Base-by-base conservation (phyloP, 352 stramenopile genomes). In the Phytopythium delawarense region DNA sequence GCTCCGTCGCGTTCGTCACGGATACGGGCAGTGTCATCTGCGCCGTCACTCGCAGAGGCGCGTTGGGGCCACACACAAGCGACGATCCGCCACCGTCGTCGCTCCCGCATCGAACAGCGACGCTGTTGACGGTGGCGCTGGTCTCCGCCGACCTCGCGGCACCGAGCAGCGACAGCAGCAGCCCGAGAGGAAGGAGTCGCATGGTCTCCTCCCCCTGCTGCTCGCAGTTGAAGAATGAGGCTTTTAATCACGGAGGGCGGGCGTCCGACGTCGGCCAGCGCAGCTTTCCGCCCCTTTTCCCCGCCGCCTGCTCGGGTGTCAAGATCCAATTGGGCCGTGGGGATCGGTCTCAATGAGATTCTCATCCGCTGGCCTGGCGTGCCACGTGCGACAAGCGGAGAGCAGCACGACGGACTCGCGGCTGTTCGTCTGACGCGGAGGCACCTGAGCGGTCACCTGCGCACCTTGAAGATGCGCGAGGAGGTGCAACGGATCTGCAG, bases 1-100 rank as follows among this genome's bases (percentile, higher is more conserved):
- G 25, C 15, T 9, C 30, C 15, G 37, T 42, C 7, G 18, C 39
- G 20, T 61, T 51, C 40, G 55, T 6, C 15, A 52, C 55, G 7
- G 55, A 35, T 40, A 61, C 55, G 55, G 55, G 40, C 21, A 61
- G 55, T 20, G 55, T 52, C 55, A 61, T 61, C 21, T 44, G n/a
- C 25, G 40, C 28, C 25, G 30, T 7, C 23, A 61, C 55, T 35
- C 20, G 55, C 1, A 61, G 39, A 25, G 55, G 37, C 55, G 55
- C 40, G 37, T 51, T 34, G 12, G 55, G 55, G 18, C 55, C 55
- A n/a, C 55, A 61, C 16, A 61, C 55, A 3, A 53, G 40, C 40
- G 9, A 18, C 7, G 34, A 28, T 8, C 37, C 21, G 11, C n/a
- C 25, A 8, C 25, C 40, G 7, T 32, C 25, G n/a, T 25, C 40